Evolutionary conservation across 1,139 yeast genomes (phyloP).

Genomic region (Nakaseomyces glabratus): DNA sequence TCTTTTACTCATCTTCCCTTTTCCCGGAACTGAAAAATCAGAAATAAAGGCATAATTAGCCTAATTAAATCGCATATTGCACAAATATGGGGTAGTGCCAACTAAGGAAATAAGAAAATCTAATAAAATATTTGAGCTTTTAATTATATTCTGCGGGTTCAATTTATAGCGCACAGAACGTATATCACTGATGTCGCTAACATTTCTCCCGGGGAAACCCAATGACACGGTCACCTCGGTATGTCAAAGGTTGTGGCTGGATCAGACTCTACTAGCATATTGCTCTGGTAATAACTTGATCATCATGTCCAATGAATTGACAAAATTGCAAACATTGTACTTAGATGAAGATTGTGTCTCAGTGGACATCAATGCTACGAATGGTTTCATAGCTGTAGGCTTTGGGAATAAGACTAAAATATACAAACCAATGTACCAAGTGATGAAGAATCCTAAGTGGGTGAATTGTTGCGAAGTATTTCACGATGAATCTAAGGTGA

Average conservation of each 20-base stretch:
- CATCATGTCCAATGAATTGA: conserved; percentile 43
- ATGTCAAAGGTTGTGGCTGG: conserved; percentile 60
- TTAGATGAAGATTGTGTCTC: conserved; percentile 58
- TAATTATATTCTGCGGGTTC: too few species aligned
- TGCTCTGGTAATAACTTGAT: conserved; percentile 86
- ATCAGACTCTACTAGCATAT: conserved; percentile 57
- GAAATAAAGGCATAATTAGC: too few species aligned
- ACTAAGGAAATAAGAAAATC: too few species aligned
- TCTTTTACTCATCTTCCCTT: too few species aligned
- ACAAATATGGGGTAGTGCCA: too few species aligned
- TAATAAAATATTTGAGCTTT: too few species aligned
- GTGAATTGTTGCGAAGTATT: conserved; percentile 32
- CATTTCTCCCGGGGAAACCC: conserved; percentile 82
- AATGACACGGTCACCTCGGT: conserved; percentile 48
- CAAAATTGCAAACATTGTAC: conserved; percentile 67
- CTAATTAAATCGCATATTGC: too few species aligned
- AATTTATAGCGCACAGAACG: too few species aligned
- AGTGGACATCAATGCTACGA: conserved; percentile 49
- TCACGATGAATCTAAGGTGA: conserved; percentile 36
- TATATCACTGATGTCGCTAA: conserved; percentile 41
- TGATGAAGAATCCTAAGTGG: conserved; percentile 43
- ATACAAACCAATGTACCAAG: conserved; percentile 35
- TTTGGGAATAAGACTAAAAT: conserved; percentile 30
- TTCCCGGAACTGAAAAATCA: too few species aligned
- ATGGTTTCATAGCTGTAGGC: conserved; percentile 44